Base-by-base conservation (phyloP, 164 flowering plant genomes). In the Chimonanthus praecox region DNA sequence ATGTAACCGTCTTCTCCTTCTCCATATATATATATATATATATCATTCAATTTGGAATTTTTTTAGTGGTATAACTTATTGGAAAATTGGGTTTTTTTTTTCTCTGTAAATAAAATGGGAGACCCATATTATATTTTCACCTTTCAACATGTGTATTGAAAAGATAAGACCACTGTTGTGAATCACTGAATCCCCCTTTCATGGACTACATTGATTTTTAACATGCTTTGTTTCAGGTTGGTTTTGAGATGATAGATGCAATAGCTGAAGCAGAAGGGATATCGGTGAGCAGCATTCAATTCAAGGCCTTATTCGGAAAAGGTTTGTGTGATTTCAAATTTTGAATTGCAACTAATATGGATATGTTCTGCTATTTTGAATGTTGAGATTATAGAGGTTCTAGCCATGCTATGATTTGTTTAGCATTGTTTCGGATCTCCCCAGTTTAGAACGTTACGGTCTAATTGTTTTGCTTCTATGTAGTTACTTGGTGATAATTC, bases 211-310 rank as follows among this genome's bases (percentile, higher is more conserved):
- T 45, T 13, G 67, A 63, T 66, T 11, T 64, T 50, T 2, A 50
- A 13, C 13, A 44, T 70, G 9, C 33, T 50, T 69, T 10, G 46
- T 78, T 81, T 49, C 78, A 92, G 98, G 97, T 95, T 43, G 98
- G 99, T 11, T 96, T 96, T 81, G 94, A 89, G 86, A 85, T 94
- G 94, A 70, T 96, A 61, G 98, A 94, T 68, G 81, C 86, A 6
- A 79, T 96, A 33, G 97, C 99, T 58, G 87, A 92, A 73, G 88
- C 92, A 58, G 98, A 96, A 82, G 98, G 97, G 73, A 96, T 94
- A 78, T 79, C 94, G 3, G 83, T 92, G 81, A 80, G 79, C 78
- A 82, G 77, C 75, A 86, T 91, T 75, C 82, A 83, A 47, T 92
- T 88, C 78, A 94, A 87, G 82, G 88, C 98, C 46, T 77, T 84